phyloP scores from a whole-genome alignment of 2,329 filamentous ascomycete species.

The Fusarium fracticaudum region DNA sequence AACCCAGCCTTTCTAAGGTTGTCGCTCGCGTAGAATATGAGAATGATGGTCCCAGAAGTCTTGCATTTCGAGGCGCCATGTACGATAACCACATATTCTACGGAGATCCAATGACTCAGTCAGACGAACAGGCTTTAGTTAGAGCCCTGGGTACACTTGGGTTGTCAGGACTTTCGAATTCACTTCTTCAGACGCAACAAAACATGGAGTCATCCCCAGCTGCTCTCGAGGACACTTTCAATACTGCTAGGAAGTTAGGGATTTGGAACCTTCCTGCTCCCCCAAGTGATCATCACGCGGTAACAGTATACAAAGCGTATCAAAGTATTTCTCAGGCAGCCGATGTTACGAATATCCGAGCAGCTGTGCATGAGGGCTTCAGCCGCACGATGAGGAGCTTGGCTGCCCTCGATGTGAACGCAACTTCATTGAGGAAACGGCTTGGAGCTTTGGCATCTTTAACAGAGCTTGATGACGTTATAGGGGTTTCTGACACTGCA shows the following conservation, averaged over 20 bases:
- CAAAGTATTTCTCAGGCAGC: conserved; percentile 78
- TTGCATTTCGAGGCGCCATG: conserved; percentile 90
- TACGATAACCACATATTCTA: conserved; percentile 85
- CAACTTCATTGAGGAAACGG: conserved; percentile 62
- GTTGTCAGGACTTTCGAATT: conserved; percentile 85
- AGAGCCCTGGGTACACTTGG: conserved; percentile 83
- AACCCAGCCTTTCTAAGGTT: conserved; percentile 78
- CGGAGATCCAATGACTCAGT: conserved; percentile 61
- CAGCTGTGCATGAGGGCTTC: conserved; percentile 71
- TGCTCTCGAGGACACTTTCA: conserved; percentile 77
- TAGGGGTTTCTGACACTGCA: conserved; percentile 67
- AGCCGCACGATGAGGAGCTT: conserved; percentile 68
- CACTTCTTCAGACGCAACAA: conserved; percentile 75
- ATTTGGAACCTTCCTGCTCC: conserved; percentile 92
- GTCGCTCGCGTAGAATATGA: conserved; percentile 89
- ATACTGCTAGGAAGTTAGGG: conserved; percentile 82
- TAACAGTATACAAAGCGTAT: conserved; percentile 81
- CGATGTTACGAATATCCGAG: conserved; percentile 62
- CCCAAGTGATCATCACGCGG: conserved; percentile 68
- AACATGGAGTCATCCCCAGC: conserved; percentile 65
- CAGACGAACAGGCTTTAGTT: conserved; percentile 76
- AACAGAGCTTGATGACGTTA: conserved; percentile 82
- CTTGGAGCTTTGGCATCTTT: conserved; percentile 75
- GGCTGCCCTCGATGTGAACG: conserved; percentile 58
- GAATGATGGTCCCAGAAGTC: conserved; percentile 83